phyloP scores from a whole-genome alignment of 176 grass and related monocot genomes.

The Cocos nucifera region DNA sequence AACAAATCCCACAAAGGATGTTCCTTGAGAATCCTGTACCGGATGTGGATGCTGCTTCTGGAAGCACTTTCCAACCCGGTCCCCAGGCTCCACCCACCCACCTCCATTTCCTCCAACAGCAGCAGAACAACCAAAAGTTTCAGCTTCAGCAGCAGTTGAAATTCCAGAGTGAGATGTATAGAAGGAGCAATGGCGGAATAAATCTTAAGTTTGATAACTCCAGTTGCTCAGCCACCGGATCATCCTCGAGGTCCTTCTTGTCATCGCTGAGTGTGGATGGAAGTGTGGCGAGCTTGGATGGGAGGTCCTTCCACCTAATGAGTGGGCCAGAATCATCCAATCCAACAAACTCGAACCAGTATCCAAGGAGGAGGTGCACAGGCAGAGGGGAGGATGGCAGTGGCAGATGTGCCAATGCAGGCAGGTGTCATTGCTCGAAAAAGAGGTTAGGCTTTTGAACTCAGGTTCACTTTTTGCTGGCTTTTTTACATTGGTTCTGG shows the following conservation, averaged over 20 bases:
- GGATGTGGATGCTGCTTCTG: constrained; percentile 6
- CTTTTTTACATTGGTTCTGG: constrained; percentile 1
- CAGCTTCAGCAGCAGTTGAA: constrained; percentile 89
- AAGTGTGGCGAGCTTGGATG: constrained; percentile 62
- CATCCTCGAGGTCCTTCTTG: constrained; percentile 72
- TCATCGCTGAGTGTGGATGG: constrained; percentile 91
- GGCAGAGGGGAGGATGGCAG: constrained; percentile 54
- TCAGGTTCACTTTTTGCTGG: neutral
- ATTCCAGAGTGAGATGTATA: constrained; percentile 67
- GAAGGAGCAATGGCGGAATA: constrained; percentile 26
- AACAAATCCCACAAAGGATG: constrained; percentile 49
- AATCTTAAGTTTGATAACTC: constrained; percentile 68
- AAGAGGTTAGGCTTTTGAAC: constrained; percentile 55
- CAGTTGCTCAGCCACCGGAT: constrained; percentile 46
- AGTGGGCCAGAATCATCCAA: constrained; percentile 59
- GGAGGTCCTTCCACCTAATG: constrained; percentile 55
- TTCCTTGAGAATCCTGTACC: constrained; percentile 35
- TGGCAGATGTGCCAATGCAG: constrained; percentile 46
- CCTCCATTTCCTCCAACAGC: constrained; percentile 77
- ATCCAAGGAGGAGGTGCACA: constrained; percentile 58
- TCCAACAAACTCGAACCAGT: constrained; percentile 40
- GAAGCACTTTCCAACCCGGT: neutral
- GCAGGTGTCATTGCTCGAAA: constrained; percentile 82
- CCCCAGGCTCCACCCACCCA: constrained; percentile 35
- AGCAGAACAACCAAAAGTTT: constrained; percentile 74